phyloP scores from a whole-genome alignment of 2,329 filamentous ascomycete species.

The Trichoderma brevicompactum region DNA sequence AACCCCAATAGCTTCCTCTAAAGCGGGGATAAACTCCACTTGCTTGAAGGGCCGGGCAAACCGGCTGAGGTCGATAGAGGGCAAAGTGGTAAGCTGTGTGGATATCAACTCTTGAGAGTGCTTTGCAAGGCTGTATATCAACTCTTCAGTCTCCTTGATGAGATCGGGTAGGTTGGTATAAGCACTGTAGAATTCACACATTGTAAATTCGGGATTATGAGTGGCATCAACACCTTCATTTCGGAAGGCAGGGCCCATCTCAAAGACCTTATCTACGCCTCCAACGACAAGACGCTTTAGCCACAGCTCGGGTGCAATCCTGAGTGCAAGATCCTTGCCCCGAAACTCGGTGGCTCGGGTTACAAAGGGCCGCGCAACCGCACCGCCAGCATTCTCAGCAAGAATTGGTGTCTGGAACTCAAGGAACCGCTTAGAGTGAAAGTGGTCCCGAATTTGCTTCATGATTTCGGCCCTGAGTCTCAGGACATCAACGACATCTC shows the following conservation, averaged over 20 bases:
- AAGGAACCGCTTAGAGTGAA: slow-evolving; percentile 73
- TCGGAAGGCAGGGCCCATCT: slow-evolving; percentile 89
- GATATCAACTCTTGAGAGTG: slow-evolving; percentile 54
- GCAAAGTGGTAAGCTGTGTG: slow-evolving; percentile 51
- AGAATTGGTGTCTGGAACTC: slow-evolving; percentile 93
- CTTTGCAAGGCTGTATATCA: slow-evolving; percentile 65
- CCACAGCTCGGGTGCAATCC: slow-evolving; percentile 94
- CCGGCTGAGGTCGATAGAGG: slow-evolving; percentile 52
- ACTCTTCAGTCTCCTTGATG: slow-evolving; percentile 73
- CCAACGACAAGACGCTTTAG: slow-evolving; percentile 90
- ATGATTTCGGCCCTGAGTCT: slow-evolving; percentile 76
- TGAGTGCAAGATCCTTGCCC: slow-evolving; percentile 71
- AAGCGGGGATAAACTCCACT: slow-evolving; percentile 79
- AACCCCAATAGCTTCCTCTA: slow-evolving; percentile 70
- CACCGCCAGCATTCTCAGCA: slow-evolving; percentile 81
- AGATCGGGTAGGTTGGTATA: slow-evolving; percentile 78
- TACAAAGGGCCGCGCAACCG: slow-evolving; percentile 82
- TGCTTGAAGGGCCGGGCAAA: slow-evolving; percentile 63
- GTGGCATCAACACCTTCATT: slow-evolving; percentile 92
- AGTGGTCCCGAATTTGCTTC: slow-evolving; percentile 72
- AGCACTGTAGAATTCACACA: slow-evolving; percentile 94
- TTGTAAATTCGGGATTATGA: slow-evolving; percentile 97
- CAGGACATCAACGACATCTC: slow-evolving; percentile 68
- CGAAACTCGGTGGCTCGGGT: slow-evolving; percentile 78
- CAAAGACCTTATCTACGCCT: slow-evolving; percentile 86